Evolutionary conservation across 2,329 filamentous ascomycete genomes (phyloP).

Genomic region (Pezicula radicicola): DNA sequence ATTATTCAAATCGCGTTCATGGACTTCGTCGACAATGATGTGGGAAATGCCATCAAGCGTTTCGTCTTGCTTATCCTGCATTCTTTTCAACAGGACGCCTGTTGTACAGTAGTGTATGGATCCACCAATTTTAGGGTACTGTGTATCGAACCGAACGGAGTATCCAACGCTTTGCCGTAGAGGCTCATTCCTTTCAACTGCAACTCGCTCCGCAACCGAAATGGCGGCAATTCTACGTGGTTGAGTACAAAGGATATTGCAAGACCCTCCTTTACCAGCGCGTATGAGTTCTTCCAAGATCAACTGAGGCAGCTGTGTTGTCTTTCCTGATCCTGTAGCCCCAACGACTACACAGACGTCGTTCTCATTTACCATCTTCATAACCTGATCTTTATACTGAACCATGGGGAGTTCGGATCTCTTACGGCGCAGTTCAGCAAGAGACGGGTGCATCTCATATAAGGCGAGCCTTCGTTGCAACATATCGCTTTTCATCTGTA

Average conservation of each 20-base stretch:
- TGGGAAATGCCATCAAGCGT: slow-evolving; percentile 86
- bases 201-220: slow-evolving; percentile 87
- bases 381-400: slow-evolving; percentile 78
- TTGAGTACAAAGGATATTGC: slow-evolving; percentile 92
- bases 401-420: slow-evolving; percentile 65
- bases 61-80: slow-evolving; percentile 77
- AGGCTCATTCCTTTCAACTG: slow-evolving; percentile 76
- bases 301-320: slow-evolving; percentile 94
- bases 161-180: slow-evolving; percentile 89
- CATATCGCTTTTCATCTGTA: neutral
- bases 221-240: slow-evolving; percentile 90
- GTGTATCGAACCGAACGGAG: slow-evolving; percentile 81
- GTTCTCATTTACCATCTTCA: slow-evolving; percentile 74
- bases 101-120: slow-evolving; percentile 92
- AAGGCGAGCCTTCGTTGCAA: neutral
- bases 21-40: slow-evolving; percentile 91
- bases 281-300: slow-evolving; percentile 84
- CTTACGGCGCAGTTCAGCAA: neutral
- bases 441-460: neutral
- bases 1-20: slow-evolving; percentile 88
- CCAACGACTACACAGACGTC: slow-evolving; percentile 93
- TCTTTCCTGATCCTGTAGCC: slow-evolving; percentile 93
- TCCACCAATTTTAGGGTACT: slow-evolving; percentile 58
- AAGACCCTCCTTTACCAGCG: slow-evolving; percentile 66
- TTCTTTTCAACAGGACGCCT: slow-evolving; percentile 78